Evolutionary conservation across 2,329 filamentous ascomycete genomes (phyloP), one percentile per base, ranked within the genome.

Genomic region (Xylaria digitata): DNA sequence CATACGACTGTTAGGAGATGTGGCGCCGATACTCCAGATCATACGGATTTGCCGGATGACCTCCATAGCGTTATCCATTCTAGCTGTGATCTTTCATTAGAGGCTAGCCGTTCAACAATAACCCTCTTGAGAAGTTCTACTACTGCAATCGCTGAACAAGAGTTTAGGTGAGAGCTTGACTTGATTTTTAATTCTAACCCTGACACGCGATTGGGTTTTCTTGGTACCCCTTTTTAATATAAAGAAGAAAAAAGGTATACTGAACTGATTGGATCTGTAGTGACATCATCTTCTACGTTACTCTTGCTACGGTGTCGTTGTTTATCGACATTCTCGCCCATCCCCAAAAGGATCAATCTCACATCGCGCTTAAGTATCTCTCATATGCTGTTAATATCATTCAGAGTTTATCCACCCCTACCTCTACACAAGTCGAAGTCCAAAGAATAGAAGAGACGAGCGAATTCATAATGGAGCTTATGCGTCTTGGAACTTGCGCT

Each of bases 251-350:
- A n/a, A n/a, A n/a, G n/a, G n/a, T n/a, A n/a, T n/a, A n/a, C n/a
- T n/a, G n/a, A n/a, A n/a, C n/a, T n/a, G n/a, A n/a, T n/a, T n/a
- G n/a, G n/a, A 15, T n/a, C 15, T 17, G 6, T n/a, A 61, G 59
- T 17, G 34, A 45, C 15, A 26, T 37, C 26, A 13, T 37, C 40
- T 54, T 54, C 19, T 61, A 55, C 5, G 26, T 17, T n/a, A 54
- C 42, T 34, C 49, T 61, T 19, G 56, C 49, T 1, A 49, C 54
- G 2, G 49, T 65, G 19, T 48, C 63, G 13, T 34, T 65, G 1
- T 65, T 60, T 32, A 65, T 65, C 42, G 63, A 65, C 7, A 56
- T 65, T 11, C 40, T 65, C 2, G 63, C 63, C 1, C 63, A 65
- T 61, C 63, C 63, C 11, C 49, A 37, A 34, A 43, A 32, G 19